Evolutionary conservation across 2,329 filamentous ascomycete genomes (phyloP).

Genomic region (Fusarium sp.): DNA sequence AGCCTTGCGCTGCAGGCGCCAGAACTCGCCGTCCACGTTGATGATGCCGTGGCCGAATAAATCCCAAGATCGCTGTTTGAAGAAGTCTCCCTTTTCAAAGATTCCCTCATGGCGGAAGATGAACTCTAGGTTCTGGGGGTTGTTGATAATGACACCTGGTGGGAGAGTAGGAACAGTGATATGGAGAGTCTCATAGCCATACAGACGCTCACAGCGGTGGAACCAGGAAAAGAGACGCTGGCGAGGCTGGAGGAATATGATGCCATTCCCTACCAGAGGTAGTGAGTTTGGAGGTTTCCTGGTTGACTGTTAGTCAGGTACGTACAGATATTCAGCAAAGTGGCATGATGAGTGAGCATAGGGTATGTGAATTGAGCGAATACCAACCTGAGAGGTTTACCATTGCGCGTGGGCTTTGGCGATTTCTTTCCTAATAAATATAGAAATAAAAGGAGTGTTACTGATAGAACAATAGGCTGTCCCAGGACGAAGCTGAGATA

Average conservation of each 20-base stretch:
- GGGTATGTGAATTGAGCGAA: neutral
- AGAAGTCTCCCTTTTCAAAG: conserved; percentile 70
- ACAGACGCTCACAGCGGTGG: conserved; percentile 62
- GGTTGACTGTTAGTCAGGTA: neutral
- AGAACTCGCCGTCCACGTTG: conserved; percentile 71
- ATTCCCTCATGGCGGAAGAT: conserved; percentile 68
- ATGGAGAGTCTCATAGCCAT: conserved; percentile 68
- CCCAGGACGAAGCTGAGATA: conserved; percentile 17
- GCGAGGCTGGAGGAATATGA: conserved; percentile 67
- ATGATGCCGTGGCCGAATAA: conserved; percentile 74
- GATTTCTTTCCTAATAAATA: conserved; percentile 3
- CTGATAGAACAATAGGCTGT: neutral
- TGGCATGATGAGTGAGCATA: neutral
- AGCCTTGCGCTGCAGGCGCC: conserved; percentile 70
- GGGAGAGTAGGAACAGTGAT: conserved; percentile 70
- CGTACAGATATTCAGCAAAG: neutral
- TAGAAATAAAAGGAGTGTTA: neutral
- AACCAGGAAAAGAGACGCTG: conserved; percentile 72
- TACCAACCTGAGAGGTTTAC: conserved; percentile 24
- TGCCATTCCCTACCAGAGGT: conserved; percentile 68
- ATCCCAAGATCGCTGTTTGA: conserved; percentile 68
- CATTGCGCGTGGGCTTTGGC: conserved; percentile 32
- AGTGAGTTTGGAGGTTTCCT: conserved; percentile 61
- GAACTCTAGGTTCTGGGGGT: conserved; percentile 69
- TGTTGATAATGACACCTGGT: conserved; percentile 69